Percentiles rank a stretch among this genome's conserved stretches.
These are phyloP conservation scores for Periconia digitata DNA, from an alignment of 2,329 filamentous ascomycete genomes.

Conservation along the genomic window DNA sequence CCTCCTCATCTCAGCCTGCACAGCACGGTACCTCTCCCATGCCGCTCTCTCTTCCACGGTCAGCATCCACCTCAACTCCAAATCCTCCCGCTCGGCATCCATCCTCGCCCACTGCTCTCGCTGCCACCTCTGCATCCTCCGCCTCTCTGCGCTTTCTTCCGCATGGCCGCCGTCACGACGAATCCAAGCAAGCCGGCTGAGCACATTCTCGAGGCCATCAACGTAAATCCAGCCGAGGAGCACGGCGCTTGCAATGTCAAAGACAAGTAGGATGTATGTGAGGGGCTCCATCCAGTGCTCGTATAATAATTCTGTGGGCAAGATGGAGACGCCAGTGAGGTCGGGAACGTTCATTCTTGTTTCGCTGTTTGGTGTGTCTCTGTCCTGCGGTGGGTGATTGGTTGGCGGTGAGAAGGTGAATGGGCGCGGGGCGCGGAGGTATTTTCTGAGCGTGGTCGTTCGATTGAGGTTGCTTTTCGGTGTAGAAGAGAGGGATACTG, in stretches of 20 bases:
- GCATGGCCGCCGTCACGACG: no score
- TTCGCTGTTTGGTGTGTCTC: no score
- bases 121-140: slow-evolving; percentile 1
- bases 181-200: not conserved
- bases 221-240: slow-evolving; percentile 9
- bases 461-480: no score
- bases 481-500: no score
- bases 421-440: no score
- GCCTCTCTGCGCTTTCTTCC: not conserved
- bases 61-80: not conserved
- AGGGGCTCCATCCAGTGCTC: not conserved
- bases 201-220: not conserved
- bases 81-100: slow-evolving; percentile 1
- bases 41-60: slow-evolving; percentile 2
- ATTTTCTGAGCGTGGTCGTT: no score
- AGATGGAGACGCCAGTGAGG: no score
- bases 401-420: no score
- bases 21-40: not conserved
- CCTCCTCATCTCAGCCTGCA: slow-evolving; percentile 29
- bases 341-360: no score
- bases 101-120: not conserved
- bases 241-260: not conserved
- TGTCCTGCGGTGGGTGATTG: no score
- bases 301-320: not conserved
- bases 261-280: not conserved